Evolutionary conservation across 2,329 filamentous ascomycete genomes (phyloP).

Genomic region (Cercospora zeae-maydis): DNA sequence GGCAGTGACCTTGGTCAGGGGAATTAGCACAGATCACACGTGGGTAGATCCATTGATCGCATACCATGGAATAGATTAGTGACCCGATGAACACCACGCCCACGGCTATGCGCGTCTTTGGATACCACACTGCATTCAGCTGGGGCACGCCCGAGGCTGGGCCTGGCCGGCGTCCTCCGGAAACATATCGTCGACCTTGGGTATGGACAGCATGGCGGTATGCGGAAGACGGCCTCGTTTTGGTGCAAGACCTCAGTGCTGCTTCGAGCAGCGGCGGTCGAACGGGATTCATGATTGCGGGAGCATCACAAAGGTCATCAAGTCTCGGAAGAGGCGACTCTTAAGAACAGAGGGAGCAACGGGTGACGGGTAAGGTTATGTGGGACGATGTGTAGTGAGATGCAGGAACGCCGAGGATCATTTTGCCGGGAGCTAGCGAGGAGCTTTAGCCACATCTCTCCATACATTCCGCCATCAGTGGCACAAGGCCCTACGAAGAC

Average conservation of each 20-base stretch:
- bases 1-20: conserved; percentile 36
- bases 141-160: conserved; percentile 33
- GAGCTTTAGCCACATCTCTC: background rate
- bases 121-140: conserved; percentile 37
- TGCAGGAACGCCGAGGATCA: conserved; percentile 1
- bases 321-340: too few relatives aligned
- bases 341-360: background rate
- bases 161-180: conserved; percentile 26
- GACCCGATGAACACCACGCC: conserved; percentile 53
- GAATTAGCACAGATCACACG: background rate
- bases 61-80: conserved; percentile 59
- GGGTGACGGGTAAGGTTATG: background rate
- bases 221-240: conserved; percentile 21
- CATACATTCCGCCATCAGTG: conserved; percentile 1
- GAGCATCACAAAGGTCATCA: background rate
- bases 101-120: conserved; percentile 44
- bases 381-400: background rate
- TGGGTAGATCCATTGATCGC: background rate
- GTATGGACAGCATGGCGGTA: conserved; percentile 24
- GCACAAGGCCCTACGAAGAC: background rate
- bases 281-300: conserved; percentile 21
- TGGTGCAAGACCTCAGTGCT: conserved; percentile 23
- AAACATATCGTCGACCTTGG: conserved; percentile 28
- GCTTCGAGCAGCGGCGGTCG: conserved; percentile 26
- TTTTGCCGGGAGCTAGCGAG: background rate